These are phyloP conservation scores for Ocimum tenuiflorum DNA, from an alignment of 257 asterid genomes.

Conservation along the genomic window DNA sequence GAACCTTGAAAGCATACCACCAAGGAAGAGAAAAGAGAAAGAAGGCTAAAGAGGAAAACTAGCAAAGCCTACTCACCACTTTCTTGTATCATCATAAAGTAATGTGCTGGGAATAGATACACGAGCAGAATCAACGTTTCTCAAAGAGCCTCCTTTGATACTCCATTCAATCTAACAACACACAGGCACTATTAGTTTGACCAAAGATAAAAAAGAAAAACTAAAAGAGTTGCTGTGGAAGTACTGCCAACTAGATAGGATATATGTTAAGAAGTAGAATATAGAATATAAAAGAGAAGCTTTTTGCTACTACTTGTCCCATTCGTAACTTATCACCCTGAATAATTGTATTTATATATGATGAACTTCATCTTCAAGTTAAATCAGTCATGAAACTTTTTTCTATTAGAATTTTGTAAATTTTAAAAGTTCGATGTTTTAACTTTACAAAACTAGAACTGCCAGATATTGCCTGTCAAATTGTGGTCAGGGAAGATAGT, in stretches of 20 bases:
- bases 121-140: slow-evolving; percentile 87
- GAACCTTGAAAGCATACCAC: too few species aligned
- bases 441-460: too few species aligned
- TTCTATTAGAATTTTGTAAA: too few species aligned
- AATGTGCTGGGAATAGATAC: slow-evolving; percentile 85
- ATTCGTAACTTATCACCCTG: neutral
- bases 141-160: slow-evolving; percentile 79
- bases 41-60: neutral
- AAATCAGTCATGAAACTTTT: too few species aligned
- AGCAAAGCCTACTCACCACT: slow-evolving; percentile 50
- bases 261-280: neutral
- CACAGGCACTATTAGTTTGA: neutral
- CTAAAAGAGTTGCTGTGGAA: neutral
- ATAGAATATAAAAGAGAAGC: neutral
- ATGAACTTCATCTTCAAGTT: too few species aligned
- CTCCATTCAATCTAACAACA: slow-evolving; percentile 85
- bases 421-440: too few species aligned
- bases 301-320: neutral
- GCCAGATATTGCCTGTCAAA: too few species aligned
- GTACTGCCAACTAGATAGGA: neutral
- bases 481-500: too few species aligned
- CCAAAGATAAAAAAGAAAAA: neutral
- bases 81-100: slow-evolving; percentile 64
- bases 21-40: slow-evolving; percentile 2
- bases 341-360: too few species aligned